These are phyloP conservation scores for Hypoxylon sp. DNA, from an alignment of 2,329 filamentous ascomycete species.

Conservation along the genomic window DNA sequence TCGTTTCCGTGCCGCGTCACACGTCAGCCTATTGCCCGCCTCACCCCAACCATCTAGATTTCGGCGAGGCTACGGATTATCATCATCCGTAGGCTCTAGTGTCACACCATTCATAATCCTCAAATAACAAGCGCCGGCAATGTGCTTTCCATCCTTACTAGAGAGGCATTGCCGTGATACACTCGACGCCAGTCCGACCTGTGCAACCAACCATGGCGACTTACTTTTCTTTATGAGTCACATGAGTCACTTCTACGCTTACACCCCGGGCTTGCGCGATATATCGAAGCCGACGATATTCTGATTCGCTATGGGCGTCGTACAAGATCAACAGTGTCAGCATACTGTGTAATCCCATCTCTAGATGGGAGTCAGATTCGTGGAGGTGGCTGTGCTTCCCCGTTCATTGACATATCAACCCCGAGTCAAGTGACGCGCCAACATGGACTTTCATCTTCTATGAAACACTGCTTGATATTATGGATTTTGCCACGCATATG, in stretches of 20 bases:
- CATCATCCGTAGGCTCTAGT: conserved; percentile 9
- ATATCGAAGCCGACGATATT: conserved; percentile 16
- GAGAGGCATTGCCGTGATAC: conserved; percentile 21
- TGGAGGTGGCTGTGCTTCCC: conserved; percentile 45
- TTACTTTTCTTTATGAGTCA: conserved; percentile 32
- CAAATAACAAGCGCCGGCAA: conserved; percentile 2
- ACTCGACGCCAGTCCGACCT: conserved; percentile 11
- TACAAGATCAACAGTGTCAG: conserved; percentile 39
- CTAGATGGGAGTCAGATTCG: conserved; percentile 19
- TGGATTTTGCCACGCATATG: conserved; percentile 5
- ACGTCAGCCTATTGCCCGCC: conserved; percentile 39
- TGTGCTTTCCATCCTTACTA: conserved; percentile 5
- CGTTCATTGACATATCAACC: conserved; percentile 18
- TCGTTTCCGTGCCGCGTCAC: conserved; percentile 34
- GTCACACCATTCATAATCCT: conserved; percentile 26
- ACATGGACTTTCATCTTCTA: conserved; percentile 2
- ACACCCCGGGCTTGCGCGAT: conserved; percentile 23
- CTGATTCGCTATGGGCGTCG: conserved; percentile 7
- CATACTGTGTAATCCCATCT: conserved; percentile 37
- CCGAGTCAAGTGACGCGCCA: conserved; percentile 42
- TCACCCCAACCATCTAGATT: conserved; percentile 32
- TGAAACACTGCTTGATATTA: conserved; percentile 1
- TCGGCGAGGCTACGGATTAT: conserved; percentile 30
- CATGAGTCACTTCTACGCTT: conserved; percentile 29
- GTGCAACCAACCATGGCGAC: conserved; percentile 23